Conservation (phyloP, 768 basidiomycete species). For the Termitomyces sp. region DNA sequence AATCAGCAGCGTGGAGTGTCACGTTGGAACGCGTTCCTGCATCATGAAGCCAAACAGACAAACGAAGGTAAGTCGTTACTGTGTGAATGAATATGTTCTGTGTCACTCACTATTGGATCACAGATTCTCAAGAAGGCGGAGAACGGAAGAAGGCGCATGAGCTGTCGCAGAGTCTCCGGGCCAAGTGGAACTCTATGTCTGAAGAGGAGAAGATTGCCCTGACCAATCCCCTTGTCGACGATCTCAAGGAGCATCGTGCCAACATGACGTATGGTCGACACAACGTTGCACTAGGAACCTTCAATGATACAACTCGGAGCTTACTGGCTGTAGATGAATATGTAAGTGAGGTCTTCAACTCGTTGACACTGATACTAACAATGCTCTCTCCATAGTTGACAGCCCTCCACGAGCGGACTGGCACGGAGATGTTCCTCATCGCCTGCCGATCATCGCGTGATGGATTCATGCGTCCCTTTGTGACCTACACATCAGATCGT, state of each 20-base stretch:
- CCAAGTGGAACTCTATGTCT: background rate
- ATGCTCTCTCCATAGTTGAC: background rate
- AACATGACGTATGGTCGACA: background rate
- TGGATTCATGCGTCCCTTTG: background rate
- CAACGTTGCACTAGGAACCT: background rate
- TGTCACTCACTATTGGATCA: background rate
- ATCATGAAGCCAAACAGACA: background rate
- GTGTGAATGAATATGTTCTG: background rate
- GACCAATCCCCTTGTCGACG: background rate
- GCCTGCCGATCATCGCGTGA: background rate
- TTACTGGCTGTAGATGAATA: background rate
- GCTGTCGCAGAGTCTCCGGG: background rate
- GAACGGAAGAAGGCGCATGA: background rate
- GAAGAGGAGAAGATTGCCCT: background rate
- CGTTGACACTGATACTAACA: background rate
- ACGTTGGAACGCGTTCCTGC: background rate
- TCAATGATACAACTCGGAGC: background rate
- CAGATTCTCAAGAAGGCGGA: background rate
- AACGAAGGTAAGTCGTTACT: background rate
- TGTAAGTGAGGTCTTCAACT: background rate
- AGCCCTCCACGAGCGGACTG: background rate
- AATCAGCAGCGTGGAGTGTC: background rate
- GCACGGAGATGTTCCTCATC: background rate
- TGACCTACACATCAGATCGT: background rate
- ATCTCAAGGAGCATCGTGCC: background rate